Percentiles rank a stretch among this genome's conserved stretches.
Evolutionary conservation across 495 filamentous ascomycete genomes (phyloP).

Genomic region (Penicillium psychrofluorescens): DNA sequence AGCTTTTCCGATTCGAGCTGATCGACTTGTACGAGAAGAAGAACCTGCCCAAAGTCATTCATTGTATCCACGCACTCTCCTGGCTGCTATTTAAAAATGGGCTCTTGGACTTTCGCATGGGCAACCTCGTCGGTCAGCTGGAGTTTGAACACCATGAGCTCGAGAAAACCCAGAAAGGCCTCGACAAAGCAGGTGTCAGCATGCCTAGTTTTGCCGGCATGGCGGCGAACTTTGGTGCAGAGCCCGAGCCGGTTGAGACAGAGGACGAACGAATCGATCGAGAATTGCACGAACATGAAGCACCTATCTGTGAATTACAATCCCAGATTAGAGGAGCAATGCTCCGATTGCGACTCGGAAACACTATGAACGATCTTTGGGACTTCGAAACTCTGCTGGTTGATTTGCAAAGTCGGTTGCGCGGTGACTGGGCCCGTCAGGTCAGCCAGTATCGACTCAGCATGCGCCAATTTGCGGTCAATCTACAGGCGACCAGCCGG

Average conservation of each 20-base stretch:
- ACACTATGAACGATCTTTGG: slow-evolving; percentile 87
- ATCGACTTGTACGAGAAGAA: slow-evolving; percentile 99
- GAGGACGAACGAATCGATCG: slow-evolving; percentile 86
- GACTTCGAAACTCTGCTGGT: slow-evolving; percentile 70
- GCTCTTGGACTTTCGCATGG: slow-evolving; percentile 90
- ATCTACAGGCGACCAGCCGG: slow-evolving; percentile 70
- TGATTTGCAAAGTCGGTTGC: slow-evolving; percentile 74
- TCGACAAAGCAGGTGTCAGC: slow-evolving; percentile 87
- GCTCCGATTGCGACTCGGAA: slow-evolving; percentile 67
- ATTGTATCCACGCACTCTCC: slow-evolving; percentile 94
- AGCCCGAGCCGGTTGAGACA: slow-evolving; percentile 70
- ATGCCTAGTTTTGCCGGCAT: slow-evolving; percentile 98
- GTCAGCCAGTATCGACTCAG: slow-evolving; percentile 69
- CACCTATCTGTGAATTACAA: slow-evolving; percentile 70
- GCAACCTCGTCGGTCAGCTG: slow-evolving; percentile 94
- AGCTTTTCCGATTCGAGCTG: slow-evolving; percentile 96
- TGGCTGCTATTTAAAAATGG: slow-evolving; percentile 94
- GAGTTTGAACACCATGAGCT: slow-evolving; percentile 98
- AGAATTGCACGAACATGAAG: slow-evolving; percentile 71
- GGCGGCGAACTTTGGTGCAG: slow-evolving; percentile 90
- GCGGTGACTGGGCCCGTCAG: slow-evolving; percentile 73
- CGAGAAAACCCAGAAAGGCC: slow-evolving; percentile 90
- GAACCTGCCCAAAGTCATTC: slow-evolving; percentile 98
- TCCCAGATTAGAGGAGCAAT: slow-evolving; percentile 79
- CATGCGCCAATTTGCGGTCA: slow-evolving; percentile 68